Evolutionary conservation across 2,329 filamentous ascomycete species (phyloP).

Genomic region (Aureobasidium sp.): DNA sequence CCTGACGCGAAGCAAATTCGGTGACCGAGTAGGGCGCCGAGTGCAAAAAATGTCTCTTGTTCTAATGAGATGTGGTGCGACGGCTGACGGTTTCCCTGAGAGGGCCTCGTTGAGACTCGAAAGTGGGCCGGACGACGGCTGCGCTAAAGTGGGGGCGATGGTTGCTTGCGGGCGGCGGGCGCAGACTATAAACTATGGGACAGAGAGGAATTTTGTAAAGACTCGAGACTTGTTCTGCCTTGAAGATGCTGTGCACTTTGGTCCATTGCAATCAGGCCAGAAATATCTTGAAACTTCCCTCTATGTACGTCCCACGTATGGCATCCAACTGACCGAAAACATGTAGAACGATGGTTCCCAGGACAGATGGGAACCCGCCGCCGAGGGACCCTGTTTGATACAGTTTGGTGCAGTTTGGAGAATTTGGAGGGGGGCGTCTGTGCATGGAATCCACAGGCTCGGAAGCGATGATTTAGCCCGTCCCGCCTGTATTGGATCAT

Average conservation of each 20-base stretch:
- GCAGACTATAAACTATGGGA: slow-evolving; percentile 10
- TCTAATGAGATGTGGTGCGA: neutral
- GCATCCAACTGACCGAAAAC: neutral
- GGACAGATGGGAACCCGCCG: neutral
- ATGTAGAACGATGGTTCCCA: neutral
- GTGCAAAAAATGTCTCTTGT: neutral
- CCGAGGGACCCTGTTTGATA: slow-evolving; percentile 1
- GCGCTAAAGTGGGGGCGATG: neutral
- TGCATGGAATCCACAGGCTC: neutral
- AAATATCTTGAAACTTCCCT: neutral
- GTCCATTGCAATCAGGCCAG: neutral
- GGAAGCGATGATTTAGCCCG: slow-evolving; percentile 4
- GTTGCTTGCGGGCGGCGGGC: neutral
- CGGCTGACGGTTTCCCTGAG: neutral
- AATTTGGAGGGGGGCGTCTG: neutral
- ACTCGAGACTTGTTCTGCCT: neutral
- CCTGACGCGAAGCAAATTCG: neutral
- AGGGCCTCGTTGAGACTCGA: neutral
- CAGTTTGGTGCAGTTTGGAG: neutral
- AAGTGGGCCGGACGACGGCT: neutral
- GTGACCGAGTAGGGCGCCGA: neutral
- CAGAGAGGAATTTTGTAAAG: neutral
- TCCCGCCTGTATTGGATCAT: neutral
- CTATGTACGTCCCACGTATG: neutral
- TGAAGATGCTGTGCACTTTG: neutral